Percentiles rank a stretch among this genome's conserved stretches.
phyloP scores from a whole-genome alignment of 2,329 filamentous ascomycete genomes.

The Cadophora malorum region DNA sequence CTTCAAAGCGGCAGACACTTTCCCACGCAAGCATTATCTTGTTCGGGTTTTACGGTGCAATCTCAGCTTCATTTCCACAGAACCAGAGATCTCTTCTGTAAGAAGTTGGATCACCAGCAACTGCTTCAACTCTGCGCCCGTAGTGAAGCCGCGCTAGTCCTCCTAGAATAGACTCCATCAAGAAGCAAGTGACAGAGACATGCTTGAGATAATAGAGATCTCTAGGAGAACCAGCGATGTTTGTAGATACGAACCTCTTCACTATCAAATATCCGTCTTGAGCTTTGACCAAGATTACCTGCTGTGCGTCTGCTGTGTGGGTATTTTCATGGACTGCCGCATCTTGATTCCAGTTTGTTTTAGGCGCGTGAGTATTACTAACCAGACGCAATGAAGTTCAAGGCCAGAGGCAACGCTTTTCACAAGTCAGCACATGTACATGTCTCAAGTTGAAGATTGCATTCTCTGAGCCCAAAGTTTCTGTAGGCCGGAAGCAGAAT shows the following conservation, averaged over 20 bases:
- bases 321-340: conserved; percentile 61
- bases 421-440: conserved; percentile 30
- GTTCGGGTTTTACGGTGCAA: conserved; percentile 96
- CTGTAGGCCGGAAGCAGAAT: conserved; percentile 17
- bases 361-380: conserved; percentile 60
- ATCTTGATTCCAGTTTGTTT: conserved; percentile 54
- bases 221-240: conserved; percentile 36
- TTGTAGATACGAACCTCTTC: conserved; percentile 48
- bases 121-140: conserved; percentile 75
- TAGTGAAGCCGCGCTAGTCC: conserved; percentile 70
- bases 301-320: conserved; percentile 36
- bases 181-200: background rate
- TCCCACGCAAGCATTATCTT: conserved; percentile 99
- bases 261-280: conserved; percentile 39
- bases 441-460: too few species aligned
- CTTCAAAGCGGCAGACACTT: conserved; percentile 88
- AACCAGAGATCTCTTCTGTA: conserved; percentile 38
- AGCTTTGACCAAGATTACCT: conserved; percentile 25
- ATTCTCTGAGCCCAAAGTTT: too few species aligned
- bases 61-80: conserved; percentile 77
- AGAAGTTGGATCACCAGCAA: conserved; percentile 58
- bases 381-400: conserved; percentile 93
- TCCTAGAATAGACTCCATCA: conserved; percentile 21
- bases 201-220: conserved; percentile 21
- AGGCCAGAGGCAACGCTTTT: conserved; percentile 76